Evolutionary conservation across 1,284 basidiomycete species (phyloP).

Genomic region (Cutaneotrichosporon curvatum): DNA sequence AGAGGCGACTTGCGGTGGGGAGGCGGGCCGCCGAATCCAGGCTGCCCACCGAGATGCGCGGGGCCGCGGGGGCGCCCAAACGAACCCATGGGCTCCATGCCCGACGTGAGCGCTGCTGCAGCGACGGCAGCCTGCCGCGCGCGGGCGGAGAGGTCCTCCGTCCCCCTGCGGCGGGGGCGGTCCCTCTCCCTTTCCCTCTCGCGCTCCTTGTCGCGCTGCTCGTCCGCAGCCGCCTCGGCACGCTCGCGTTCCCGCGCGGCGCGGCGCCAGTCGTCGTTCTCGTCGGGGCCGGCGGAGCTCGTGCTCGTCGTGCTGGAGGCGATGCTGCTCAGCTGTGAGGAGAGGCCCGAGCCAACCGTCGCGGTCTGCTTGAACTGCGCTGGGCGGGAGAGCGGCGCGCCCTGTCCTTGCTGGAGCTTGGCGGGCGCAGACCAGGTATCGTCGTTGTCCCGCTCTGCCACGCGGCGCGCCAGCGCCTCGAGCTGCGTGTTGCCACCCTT

Average conservation of each 20-base stretch:
- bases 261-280: constrained; percentile 31
- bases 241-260: constrained; percentile 10
- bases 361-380: constrained; percentile 11
- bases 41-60: constrained; percentile 1
- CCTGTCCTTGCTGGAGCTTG: constrained; percentile 30
- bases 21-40: neutral
- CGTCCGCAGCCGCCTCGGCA: no score
- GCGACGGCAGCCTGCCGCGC: constrained; percentile 23
- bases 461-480: constrained; percentile 37
- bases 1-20: constrained; percentile 2
- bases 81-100: constrained; percentile 29
- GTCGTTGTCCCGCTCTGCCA: constrained; percentile 37
- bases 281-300: constrained; percentile 18
- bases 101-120: constrained; percentile 26
- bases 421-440: constrained; percentile 43
- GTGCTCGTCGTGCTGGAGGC: constrained; percentile 18
- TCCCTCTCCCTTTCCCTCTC: constrained; percentile 1
- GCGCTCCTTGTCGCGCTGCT: neutral
- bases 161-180: constrained; percentile 2
- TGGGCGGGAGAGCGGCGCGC: neutral
- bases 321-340: constrained; percentile 23
- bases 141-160: constrained; percentile 15
- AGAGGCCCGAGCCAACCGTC: constrained; percentile 21
- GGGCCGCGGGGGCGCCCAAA: constrained; percentile 27
- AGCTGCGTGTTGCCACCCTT: constrained; percentile 41